These are phyloP conservation scores for Teunomyces atbi DNA, from an alignment of 805 yeast genomes.

Conservation along the genomic window DNA sequence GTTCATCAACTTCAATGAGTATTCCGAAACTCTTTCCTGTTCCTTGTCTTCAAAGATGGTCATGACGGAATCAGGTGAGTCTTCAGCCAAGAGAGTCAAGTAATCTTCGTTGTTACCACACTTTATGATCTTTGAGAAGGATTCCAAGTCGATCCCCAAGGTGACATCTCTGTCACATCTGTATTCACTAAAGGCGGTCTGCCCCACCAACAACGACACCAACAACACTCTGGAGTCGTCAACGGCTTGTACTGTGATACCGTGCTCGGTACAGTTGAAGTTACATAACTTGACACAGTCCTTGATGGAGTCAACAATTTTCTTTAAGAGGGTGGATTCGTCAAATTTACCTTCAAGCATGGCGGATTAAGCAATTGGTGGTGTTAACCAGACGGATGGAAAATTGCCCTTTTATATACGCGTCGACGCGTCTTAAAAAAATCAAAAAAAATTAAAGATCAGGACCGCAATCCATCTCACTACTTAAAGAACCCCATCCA, in stretches of 20 bases:
- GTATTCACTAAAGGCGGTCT: constrained; percentile 84
- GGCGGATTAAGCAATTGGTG: constrained; percentile 6
- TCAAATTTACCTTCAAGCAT: constrained; percentile 98
- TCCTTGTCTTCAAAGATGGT: constrained; percentile 87
- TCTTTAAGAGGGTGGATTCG: constrained; percentile 87
- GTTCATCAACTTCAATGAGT: constrained; percentile 88
- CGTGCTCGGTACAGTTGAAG: constrained; percentile 94
- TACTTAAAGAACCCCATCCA: too few relatives aligned
- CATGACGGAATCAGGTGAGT: constrained; percentile 65
- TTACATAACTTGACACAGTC: constrained; percentile 95
- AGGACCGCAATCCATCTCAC: not conserved
- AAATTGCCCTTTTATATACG: not conserved
- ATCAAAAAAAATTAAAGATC: not conserved
- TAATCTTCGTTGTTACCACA: constrained; percentile 90
- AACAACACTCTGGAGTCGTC: constrained; percentile 95
- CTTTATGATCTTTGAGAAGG: constrained; percentile 83
- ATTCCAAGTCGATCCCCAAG: constrained; percentile 84
- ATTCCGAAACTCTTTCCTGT: constrained; percentile 91
- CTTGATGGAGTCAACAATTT: constrained; percentile 88
- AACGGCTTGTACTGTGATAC: constrained; percentile 95
- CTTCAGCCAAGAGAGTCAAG: constrained; percentile 87
- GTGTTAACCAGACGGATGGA: not conserved
- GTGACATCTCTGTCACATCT: constrained; percentile 95
- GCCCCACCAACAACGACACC: constrained; percentile 83
- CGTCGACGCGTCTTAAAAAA: not conserved